phyloP scores from a whole-genome alignment of 1,139 yeast genomes.

The Spathaspora jeffriesii region DNA sequence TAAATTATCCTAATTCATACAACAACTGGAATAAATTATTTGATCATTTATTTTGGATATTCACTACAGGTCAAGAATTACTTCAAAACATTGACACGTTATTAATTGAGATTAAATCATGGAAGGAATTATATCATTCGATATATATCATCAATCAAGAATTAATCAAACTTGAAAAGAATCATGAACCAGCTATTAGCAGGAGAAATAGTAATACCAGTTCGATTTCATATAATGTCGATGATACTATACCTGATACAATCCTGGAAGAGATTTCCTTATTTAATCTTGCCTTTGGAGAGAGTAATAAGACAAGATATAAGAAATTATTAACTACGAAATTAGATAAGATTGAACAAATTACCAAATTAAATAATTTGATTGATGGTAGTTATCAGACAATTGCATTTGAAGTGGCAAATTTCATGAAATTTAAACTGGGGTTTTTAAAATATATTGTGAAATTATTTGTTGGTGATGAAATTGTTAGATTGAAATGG shows the following conservation, averaged over 20 bases:
- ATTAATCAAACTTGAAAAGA: slow-evolving; percentile 20
- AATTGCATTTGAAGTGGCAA: slow-evolving; percentile 63
- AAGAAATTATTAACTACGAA: slow-evolving; percentile 29
- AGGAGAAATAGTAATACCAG: slow-evolving; percentile 7
- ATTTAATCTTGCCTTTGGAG: slow-evolving; percentile 29
- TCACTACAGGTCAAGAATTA: slow-evolving; percentile 30
- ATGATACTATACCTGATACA: slow-evolving; percentile 9
- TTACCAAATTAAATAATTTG: slow-evolving; percentile 34
- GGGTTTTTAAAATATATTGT: slow-evolving; percentile 38
- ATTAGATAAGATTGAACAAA: slow-evolving; percentile 33
- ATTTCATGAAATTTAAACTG: slow-evolving; percentile 52
- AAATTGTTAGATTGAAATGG: slow-evolving; percentile 11
- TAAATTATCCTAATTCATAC: no score
- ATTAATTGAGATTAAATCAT: slow-evolving; percentile 38
- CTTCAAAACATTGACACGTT: slow-evolving; percentile 37
- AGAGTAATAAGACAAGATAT: slow-evolving; percentile 35
- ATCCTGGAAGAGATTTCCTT: slow-evolving; percentile 18
- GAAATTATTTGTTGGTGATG: slow-evolving; percentile 26
- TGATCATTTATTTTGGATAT: slow-evolving; percentile 29
- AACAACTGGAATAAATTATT: slow-evolving; percentile 19
- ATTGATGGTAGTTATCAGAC: slow-evolving; percentile 55
- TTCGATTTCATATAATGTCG: slow-evolving; percentile 2
- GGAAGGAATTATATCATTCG: slow-evolving; percentile 48
- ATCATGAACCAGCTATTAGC: background rate
- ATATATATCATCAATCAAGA: slow-evolving; percentile 33